phyloP scores from a whole-genome alignment of 2,329 filamentous ascomycete species.

The Arthrobotrys iridis region DNA sequence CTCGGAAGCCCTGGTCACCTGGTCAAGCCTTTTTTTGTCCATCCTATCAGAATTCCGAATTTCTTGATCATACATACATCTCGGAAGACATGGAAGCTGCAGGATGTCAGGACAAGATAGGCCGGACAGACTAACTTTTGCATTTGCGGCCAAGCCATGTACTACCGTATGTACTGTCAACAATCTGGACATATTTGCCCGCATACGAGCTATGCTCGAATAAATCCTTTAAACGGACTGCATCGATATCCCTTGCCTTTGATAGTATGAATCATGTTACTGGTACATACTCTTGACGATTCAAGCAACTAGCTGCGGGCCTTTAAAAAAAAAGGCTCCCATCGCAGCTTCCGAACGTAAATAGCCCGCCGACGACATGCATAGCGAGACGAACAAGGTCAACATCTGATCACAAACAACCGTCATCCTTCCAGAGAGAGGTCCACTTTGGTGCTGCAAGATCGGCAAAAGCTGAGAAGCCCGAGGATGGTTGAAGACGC shows the following conservation, averaged over 20 bases:
- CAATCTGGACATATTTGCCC: conserved; percentile 31
- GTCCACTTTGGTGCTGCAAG: conserved; percentile 37
- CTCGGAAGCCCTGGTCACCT: conserved; percentile 26
- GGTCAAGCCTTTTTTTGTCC: conserved; percentile 13
- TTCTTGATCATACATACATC: conserved; percentile 19
- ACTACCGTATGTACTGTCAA: conserved; percentile 9
- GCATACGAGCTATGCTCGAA: conserved; percentile 24
- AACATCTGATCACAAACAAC: conserved; percentile 41
- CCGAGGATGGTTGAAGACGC: conserved; percentile 16
- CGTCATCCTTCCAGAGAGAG: conserved; percentile 16
- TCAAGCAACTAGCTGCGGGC: conserved; percentile 8
- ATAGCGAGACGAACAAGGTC: conserved; percentile 30
- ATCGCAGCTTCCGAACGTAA: conserved; percentile 53
- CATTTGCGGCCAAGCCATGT: conserved; percentile 27
- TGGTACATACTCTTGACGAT: conserved; percentile 5
- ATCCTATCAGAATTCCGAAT: conserved; percentile 12
- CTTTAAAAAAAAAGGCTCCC: conserved; percentile 23
- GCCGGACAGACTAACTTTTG: conserved; percentile 26
- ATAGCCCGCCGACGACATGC: conserved; percentile 51
- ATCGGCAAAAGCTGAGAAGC: conserved; percentile 39
- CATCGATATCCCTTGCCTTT: conserved; percentile 17
- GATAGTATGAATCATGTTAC: conserved; percentile 31
- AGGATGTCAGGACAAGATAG: conserved; percentile 42
- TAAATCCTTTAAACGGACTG: conserved; percentile 6
- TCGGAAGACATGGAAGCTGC: conserved; percentile 46